phyloP scores from a whole-genome alignment of 2,329 filamentous ascomycete genomes.

The Paecilomyces variotii region DNA sequence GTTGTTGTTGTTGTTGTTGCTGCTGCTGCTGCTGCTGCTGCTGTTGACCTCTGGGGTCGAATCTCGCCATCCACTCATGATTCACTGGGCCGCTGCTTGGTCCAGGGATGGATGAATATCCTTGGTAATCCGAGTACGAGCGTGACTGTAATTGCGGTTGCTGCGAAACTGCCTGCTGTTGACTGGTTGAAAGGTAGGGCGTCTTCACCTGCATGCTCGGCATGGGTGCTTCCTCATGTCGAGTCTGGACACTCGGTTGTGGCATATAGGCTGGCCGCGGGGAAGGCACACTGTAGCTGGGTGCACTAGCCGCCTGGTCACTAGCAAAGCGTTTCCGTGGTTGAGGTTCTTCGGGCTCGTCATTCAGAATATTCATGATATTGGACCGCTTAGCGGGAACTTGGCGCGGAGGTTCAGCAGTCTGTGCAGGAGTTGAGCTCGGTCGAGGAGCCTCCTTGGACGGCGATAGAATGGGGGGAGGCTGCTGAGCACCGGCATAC shows the following conservation, averaged over 20 bases:
- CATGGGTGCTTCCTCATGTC: slow-evolving; percentile 15
- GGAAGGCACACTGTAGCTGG: slow-evolving; percentile 10
- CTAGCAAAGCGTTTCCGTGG: slow-evolving; percentile 39
- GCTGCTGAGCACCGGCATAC: slow-evolving; percentile 19
- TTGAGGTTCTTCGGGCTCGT: slow-evolving; percentile 40
- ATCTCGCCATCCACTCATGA: slow-evolving; percentile 36
- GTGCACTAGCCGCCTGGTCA: slow-evolving; percentile 22
- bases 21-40: slow-evolving; percentile 13
- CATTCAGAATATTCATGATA: slow-evolving; percentile 43
- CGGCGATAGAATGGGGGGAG: slow-evolving; percentile 23
- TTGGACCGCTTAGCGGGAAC: slow-evolving; percentile 42
- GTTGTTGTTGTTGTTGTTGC: slow-evolving; percentile 5
- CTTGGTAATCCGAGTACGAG: slow-evolving; percentile 24
- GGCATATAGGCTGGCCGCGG: slow-evolving; percentile 9
- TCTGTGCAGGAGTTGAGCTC: slow-evolving; percentile 21
- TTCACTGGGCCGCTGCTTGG: slow-evolving; percentile 18
- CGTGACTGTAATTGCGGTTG: slow-evolving; percentile 14
- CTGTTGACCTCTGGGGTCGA: slow-evolving; percentile 31
- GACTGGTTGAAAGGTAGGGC: slow-evolving; percentile 19
- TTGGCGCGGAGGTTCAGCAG: slow-evolving; percentile 30
- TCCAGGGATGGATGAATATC: slow-evolving; percentile 20
- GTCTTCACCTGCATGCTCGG: slow-evolving; percentile 16
- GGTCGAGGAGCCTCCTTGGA: slow-evolving; percentile 28
- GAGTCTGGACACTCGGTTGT: background rate
- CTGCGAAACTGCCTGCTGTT: slow-evolving; percentile 17